phyloP scores from a whole-genome alignment of 2,329 filamentous ascomycete species.

The Kalaharituber pfeilii region DNA sequence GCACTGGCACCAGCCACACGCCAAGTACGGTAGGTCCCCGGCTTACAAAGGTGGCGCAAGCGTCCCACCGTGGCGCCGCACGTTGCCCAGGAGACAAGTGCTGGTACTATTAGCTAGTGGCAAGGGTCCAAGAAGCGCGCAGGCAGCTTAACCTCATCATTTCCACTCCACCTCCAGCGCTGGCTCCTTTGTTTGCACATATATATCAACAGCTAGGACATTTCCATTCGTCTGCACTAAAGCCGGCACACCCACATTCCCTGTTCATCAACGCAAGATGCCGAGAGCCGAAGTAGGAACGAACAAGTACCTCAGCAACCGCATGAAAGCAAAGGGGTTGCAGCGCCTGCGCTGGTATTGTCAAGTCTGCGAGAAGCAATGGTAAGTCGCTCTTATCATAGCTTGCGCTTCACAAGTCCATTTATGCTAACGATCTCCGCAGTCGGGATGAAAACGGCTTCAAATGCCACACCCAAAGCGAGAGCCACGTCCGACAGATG shows the following conservation, averaged over 20 bases:
- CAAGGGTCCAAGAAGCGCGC: no score
- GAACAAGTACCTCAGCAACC: constrained; percentile 79
- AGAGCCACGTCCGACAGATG: constrained; percentile 81
- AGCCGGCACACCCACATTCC: no score
- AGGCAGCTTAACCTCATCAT: constrained; percentile 31
- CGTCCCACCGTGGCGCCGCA: no score
- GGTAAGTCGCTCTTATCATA: not conserved
- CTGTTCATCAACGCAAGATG: constrained; percentile 60
- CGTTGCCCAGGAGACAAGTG: no score
- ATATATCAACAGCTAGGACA: no score
- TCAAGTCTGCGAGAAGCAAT: constrained; percentile 25
- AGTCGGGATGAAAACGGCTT: constrained; percentile 78
- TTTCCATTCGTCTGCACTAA: no score
- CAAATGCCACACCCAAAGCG: constrained; percentile 71
- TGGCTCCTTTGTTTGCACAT: no score
- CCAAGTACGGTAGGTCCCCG: no score
- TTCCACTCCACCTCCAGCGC: constrained; percentile 13
- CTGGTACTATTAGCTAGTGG: no score
- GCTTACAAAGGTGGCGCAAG: no score
- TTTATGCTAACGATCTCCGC: constrained; percentile 38
- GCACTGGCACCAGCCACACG: no score
- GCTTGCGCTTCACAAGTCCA: not conserved
- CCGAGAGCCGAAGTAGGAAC: constrained; percentile 80
- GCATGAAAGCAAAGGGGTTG: constrained; percentile 60
- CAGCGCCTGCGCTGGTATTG: constrained; percentile 87